Percentiles rank a stretch among this genome's conserved stretches.
Evolutionary conservation across 75 land plant species (phyloP).

Genomic region (Sequoiadendron giganteum): DNA sequence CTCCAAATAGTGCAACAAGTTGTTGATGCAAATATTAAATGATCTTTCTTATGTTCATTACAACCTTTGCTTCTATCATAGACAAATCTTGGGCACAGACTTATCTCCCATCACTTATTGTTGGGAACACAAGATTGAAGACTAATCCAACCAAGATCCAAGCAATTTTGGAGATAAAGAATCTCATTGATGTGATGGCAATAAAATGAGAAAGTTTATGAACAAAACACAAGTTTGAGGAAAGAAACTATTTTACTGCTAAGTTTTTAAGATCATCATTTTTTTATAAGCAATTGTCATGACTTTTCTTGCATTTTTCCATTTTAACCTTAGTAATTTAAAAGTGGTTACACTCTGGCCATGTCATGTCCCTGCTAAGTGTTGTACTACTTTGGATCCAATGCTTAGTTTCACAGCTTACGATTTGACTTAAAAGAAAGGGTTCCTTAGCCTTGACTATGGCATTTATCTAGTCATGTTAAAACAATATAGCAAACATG

Average conservation of each 20-base stretch:
- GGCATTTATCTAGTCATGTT: not conserved
- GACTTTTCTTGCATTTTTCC: not conserved
- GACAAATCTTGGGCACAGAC: too few relatives aligned
- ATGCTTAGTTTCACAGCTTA: not conserved
- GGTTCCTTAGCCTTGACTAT: not conserved
- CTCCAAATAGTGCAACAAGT: too few relatives aligned
- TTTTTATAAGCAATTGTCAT: too few relatives aligned
- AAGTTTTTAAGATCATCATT: too few relatives aligned
- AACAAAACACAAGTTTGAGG: not conserved
- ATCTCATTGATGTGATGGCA: not conserved
- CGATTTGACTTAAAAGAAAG: not conserved
- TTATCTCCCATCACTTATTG: too few relatives aligned
- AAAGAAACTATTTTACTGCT: too few relatives aligned
- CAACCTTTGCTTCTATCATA: too few relatives aligned
- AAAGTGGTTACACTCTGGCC: not conserved
- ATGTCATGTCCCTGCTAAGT: not conserved
- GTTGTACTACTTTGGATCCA: not conserved
- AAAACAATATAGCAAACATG: not conserved
- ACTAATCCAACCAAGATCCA: not conserved
- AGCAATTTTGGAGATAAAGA: not conserved
- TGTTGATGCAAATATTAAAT: too few relatives aligned
- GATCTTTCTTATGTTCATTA: too few relatives aligned
- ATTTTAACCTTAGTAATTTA: not conserved
- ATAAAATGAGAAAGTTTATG: not conserved
- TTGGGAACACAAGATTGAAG: not conserved